Base-by-base conservation (phyloP, 1,284 basidiomycete genomes). In the Austroboletus niveus region DNA sequence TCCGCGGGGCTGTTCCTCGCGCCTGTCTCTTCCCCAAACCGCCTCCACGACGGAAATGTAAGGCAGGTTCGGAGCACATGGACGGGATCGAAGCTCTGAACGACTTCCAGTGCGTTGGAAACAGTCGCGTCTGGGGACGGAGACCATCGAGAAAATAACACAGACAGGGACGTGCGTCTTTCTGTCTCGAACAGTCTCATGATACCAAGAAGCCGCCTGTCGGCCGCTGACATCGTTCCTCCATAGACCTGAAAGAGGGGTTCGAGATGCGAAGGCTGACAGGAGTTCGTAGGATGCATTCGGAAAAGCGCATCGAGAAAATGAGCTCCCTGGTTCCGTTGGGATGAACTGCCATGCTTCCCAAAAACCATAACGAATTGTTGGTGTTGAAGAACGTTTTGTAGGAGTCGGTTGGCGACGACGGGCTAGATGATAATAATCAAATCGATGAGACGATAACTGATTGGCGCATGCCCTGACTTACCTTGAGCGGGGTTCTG, bases 181-280 rank as follows among this genome's bases (percentile, higher is more conserved):
- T 88, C 81, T 0, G 63, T 65, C 65, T 96, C 94, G 59, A 93
- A 94, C 1, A 92, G 72, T 38, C 79, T 79, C 72, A 96, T 89
- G 42, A 95, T 79, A 1, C 80, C 76, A 3, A 95, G 70, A 1
- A 97, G 70, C 44, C 74, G 76, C 15, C 79, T 76, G 64, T 97
- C 94, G 0, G 84, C 62, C 1, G 54, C 51, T 0, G 81, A 80
- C 31, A 89, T 67, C 0, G 87, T 87, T 1, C 89, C 94, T 5
- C 79, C 71, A 65, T 97, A 97, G 1, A 94, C 70, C 8, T 70
- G 72, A 31, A 89, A 69, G 29, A 96, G 74, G 1, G 91, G 89
- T 48, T 89, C 83, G 45, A 95, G 71, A 58, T 94, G 89, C 9
- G 83, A 85, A 8, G 86, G 78, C 63, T 94, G 92, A 61, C 90